Percentiles rank a stretch among this genome's conserved stretches.
Evolutionary conservation across 768 basidiomycete species (phyloP).

Genomic region (Jaapia argillacea): DNA sequence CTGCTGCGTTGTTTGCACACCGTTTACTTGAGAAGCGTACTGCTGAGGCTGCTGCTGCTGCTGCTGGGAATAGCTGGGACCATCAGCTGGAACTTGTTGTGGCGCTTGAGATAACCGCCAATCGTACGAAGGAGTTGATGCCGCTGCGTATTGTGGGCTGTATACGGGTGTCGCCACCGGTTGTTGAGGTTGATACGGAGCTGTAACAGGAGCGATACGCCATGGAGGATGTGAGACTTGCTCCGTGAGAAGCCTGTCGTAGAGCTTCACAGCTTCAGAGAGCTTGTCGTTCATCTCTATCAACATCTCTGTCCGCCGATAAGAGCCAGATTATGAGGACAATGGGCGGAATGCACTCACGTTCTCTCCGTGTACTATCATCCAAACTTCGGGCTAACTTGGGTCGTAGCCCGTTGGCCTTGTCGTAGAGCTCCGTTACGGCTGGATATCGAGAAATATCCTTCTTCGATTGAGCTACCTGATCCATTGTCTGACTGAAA

Average conservation of each 20-base stretch:
- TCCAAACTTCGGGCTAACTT: slow-evolving; percentile 79
- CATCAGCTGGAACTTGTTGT: neutral
- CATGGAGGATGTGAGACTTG: slow-evolving; percentile 69
- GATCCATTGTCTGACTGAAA: slow-evolving; percentile 85
- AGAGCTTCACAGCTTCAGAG: slow-evolving; percentile 84
- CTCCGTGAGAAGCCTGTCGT: slow-evolving; percentile 80
- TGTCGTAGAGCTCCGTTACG: slow-evolving; percentile 77
- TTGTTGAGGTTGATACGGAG: neutral
- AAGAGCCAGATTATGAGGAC: neutral
- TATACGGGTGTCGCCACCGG: neutral
- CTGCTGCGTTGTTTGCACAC: too few relatives aligned
- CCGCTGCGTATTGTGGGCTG: too few relatives aligned
- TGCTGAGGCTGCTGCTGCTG: neutral
- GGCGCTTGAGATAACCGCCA: neutral
- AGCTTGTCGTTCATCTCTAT: slow-evolving; percentile 93
- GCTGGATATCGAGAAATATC: slow-evolving; percentile 79
- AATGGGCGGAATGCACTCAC: slow-evolving; percentile 30
- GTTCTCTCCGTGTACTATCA: slow-evolving; percentile 79
- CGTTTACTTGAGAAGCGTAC: neutral
- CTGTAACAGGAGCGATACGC: slow-evolving; percentile 24
- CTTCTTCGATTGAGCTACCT: slow-evolving; percentile 67
- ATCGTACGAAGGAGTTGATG: neutral
- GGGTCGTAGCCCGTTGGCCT: slow-evolving; percentile 67
- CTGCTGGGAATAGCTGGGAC: neutral
- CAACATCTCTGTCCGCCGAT: slow-evolving; percentile 52